Evolutionary conservation across 805 yeast genomes (phyloP).

Genomic region (Pichia deserticola): DNA sequence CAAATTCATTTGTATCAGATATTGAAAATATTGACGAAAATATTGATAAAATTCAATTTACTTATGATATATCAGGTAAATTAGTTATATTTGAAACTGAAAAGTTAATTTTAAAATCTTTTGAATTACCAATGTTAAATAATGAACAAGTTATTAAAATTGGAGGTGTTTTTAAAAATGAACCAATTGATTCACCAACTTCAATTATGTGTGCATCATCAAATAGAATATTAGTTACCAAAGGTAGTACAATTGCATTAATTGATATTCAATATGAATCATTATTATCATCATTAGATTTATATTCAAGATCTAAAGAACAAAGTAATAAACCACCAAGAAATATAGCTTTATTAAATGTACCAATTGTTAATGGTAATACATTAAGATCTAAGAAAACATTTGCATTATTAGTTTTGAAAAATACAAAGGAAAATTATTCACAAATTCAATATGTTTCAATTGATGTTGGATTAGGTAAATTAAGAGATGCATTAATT

Average conservation of each 20-base stretch:
- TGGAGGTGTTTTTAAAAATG: slow-evolving; percentile 19
- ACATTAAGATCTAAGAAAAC: slow-evolving; percentile 35
- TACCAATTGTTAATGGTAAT: slow-evolving; percentile 35
- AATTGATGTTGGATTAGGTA: slow-evolving; percentile 59
- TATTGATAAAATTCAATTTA: slow-evolving; percentile 8
- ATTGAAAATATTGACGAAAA: background rate
- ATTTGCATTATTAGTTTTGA: slow-evolving; percentile 34
- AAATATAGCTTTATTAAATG: slow-evolving; percentile 25
- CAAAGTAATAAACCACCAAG: slow-evolving; percentile 19
- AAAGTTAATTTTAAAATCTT: slow-evolving; percentile 17
- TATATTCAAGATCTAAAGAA: slow-evolving; percentile 25
- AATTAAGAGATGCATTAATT: slow-evolving; percentile 62
- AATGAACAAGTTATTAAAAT: slow-evolving; percentile 25
- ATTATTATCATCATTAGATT: slow-evolving; percentile 25
- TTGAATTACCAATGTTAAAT: slow-evolving; percentile 27
- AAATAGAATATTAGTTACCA: slow-evolving; percentile 39
- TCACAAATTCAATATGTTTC: slow-evolving; percentile 38
- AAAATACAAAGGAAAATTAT: slow-evolving; percentile 36
- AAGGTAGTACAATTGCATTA: slow-evolving; percentile 33
- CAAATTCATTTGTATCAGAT: slow-evolving; percentile 21
- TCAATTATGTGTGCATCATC: slow-evolving; percentile 36
- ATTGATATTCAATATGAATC: slow-evolving; percentile 40
- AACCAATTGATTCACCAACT: slow-evolving; percentile 20
- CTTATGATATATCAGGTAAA: slow-evolving; percentile 26
- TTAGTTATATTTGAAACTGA: slow-evolving; percentile 20